These are phyloP conservation scores for Dothistroma pini DNA, from an alignment of 2,329 filamentous ascomycete species.

Conservation along the genomic window DNA sequence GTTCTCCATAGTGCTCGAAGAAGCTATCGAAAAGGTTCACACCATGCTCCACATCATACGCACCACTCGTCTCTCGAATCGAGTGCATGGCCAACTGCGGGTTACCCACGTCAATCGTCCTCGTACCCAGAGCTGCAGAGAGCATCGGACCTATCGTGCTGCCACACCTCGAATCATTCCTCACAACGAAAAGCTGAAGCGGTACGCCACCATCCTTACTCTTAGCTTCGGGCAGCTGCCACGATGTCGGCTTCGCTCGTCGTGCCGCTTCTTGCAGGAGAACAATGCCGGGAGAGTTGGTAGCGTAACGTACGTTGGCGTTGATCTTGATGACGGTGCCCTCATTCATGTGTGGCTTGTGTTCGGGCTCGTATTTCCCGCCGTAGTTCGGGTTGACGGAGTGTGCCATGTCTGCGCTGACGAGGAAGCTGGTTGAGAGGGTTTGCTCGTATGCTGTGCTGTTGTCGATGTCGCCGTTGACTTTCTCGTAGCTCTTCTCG, in stretches of 20 bases:
- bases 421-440: slow-evolving; percentile 82
- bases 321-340: slow-evolving; percentile 98
- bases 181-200: slow-evolving; percentile 90
- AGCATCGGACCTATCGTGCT: slow-evolving; percentile 98
- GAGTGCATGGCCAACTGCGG: slow-evolving; percentile 96
- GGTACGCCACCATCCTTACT: slow-evolving; percentile 66
- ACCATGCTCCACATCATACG: slow-evolving; percentile 80
- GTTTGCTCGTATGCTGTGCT: slow-evolving; percentile 91
- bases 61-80: slow-evolving; percentile 87
- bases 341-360: slow-evolving; percentile 93
- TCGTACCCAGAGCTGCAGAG: slow-evolving; percentile 75
- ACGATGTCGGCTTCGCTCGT: slow-evolving; percentile 45
- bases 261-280: slow-evolving; percentile 82
- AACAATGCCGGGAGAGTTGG: slow-evolving; percentile 92
- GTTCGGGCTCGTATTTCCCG: slow-evolving; percentile 84
- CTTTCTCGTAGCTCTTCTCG: slow-evolving; percentile 63
- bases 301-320: slow-evolving; percentile 94
- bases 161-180: slow-evolving; percentile 91
- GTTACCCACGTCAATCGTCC: slow-evolving; percentile 90
- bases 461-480: slow-evolving; percentile 57
- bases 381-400: slow-evolving; percentile 93
- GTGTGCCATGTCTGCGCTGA: slow-evolving; percentile 98
- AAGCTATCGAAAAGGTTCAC: slow-evolving; percentile 85
- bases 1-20: slow-evolving; percentile 74
- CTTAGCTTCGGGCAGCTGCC: slow-evolving; percentile 34